Evolutionary conservation across 305 asterid genomes (phyloP), one percentile per base, ranked within the genome.

Genomic region (Caryopteris hybrid): DNA sequence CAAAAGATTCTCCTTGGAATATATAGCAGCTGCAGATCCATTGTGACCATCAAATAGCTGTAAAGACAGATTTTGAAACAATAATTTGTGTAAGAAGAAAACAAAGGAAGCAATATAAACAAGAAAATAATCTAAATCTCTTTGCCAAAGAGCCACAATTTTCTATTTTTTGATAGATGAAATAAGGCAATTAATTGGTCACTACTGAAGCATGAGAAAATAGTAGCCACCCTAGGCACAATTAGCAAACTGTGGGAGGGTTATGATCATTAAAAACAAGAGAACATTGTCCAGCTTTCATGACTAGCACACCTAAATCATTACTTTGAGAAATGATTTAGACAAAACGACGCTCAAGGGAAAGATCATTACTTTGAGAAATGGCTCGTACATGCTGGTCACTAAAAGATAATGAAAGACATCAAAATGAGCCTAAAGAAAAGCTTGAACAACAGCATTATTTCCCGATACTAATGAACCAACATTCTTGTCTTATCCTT

Each of bases 11-110:
- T 92, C 98, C 76, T 90, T 92, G 31, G 98, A 22, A 71, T 92
- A 92, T 77, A 90, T 83, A 52, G 98, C 98, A 47, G 98, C 98
- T 57, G 96, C 96, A 52, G 97, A 86, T 79, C 98, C 98, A 77
- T 90, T 92, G 73, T 93, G 98, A 64, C 98, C 98, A 77, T 93
- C 98, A 76, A 90, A 90, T 78, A 93, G 70, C 98, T 93, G 90
- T 67, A 80, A 65, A 52, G 17, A 66, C 48, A 69, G 72, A 50
- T 62, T 59, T 39, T 13, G 27, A 55, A 69, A 61, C 11, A 56
- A 16, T 41, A 66, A 45, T 34, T 39, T 51, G 31, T 6, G 58
- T 77, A 51, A 74, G 66, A 60, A 47, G 34, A 68, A 50, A 55
- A 16, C 14, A 29, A 58, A 50, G 10, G 12, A 56, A 18, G 56